Base-by-base conservation (phyloP, 140 eudicot genomes). In the Senecio squalidus region DNA sequence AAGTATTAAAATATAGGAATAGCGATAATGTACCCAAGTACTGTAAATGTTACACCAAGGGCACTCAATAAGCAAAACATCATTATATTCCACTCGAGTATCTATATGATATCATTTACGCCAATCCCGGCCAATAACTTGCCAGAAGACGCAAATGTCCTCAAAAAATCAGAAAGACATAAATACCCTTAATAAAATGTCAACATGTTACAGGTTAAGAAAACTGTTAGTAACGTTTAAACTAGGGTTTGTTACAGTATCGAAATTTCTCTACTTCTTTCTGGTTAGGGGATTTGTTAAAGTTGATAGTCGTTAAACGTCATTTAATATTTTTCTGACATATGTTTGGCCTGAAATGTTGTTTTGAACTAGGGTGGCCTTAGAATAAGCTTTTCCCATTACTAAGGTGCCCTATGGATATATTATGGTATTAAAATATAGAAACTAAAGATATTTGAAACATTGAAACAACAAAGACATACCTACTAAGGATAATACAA, bases 401-500 rank as follows among this genome's bases (percentile, higher is more conserved):
- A 39, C n/a, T 40, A 40, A 40, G 47, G 15, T 40, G 15, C 47
- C n/a, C n/a, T n/a, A n/a, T n/a, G n/a, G n/a, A n/a, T n/a, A n/a
- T n/a, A n/a, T n/a, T n/a, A n/a, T n/a, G n/a, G n/a, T n/a, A n/a
- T n/a, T n/a, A n/a, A n/a, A n/a, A n/a, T n/a, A n/a, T 36, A 29
- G 14, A 55, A 29, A 30, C 25, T 55, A 30, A n/a, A n/a, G 60
- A 54, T 14, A 29, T 28, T 54, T 20, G 23, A 34, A 57, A 26
- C 22, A 16, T 14, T 54, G 6, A 21, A 43, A 44, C 4, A 18
- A 59, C 14, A 58, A 34, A 56, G 33, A 51, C 88, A 38, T 66
- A 91, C 98, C 96, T 54, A 91, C 66, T 49, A 87, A 84, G 17
- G 98, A 91, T 29, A 87, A 74, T 58, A 81, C 43, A 38, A 91